Percentiles rank a stretch among this genome's conserved stretches.
These are phyloP conservation scores for Diplodia mutila DNA, from an alignment of 2,329 filamentous ascomycete species.

Conservation along the genomic window DNA sequence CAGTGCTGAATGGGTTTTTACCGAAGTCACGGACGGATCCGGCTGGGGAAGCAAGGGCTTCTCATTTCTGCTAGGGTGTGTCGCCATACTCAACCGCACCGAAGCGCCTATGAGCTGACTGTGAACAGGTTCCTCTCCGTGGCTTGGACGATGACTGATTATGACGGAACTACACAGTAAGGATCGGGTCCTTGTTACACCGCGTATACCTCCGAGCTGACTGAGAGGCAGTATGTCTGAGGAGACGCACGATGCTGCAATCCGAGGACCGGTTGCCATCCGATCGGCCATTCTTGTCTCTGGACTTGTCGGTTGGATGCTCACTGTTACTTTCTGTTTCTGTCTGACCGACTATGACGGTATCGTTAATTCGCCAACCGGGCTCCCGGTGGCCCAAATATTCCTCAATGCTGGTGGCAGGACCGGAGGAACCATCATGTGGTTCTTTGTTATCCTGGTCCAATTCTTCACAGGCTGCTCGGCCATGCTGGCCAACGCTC, in stretches of 20 bases:
- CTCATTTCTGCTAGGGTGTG: conserved; percentile 63
- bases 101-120: conserved; percentile 29
- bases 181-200: conserved; percentile 27
- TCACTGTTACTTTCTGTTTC: conserved; percentile 67
- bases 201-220: not conserved
- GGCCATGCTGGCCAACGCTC: conserved; percentile 66
- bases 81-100: conserved; percentile 29
- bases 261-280: conserved; percentile 64
- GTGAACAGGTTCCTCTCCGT: conserved; percentile 55
- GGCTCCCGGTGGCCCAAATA: conserved; percentile 61
- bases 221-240: conserved; percentile 60
- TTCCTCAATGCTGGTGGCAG: conserved; percentile 64
- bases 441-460: conserved; percentile 65
- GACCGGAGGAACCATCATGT: conserved; percentile 62
- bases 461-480: conserved; percentile 68
- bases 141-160: conserved; percentile 70
- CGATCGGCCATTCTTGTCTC: conserved; percentile 62
- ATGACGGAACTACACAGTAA: conserved; percentile 68
- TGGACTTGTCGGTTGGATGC: conserved; percentile 63
- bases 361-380: conserved; percentile 61
- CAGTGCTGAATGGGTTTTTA: conserved; percentile 63
- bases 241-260: conserved; percentile 66
- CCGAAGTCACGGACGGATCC: conserved; percentile 63
- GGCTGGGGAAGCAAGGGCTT: conserved; percentile 65
- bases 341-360: conserved; percentile 62